A percentile compares a stretch with the other conserved stretches of the same genome.
phyloP scores from a whole-genome alignment of 2,329 filamentous ascomycete species.

The Colletotrichum destructivum region DNA sequence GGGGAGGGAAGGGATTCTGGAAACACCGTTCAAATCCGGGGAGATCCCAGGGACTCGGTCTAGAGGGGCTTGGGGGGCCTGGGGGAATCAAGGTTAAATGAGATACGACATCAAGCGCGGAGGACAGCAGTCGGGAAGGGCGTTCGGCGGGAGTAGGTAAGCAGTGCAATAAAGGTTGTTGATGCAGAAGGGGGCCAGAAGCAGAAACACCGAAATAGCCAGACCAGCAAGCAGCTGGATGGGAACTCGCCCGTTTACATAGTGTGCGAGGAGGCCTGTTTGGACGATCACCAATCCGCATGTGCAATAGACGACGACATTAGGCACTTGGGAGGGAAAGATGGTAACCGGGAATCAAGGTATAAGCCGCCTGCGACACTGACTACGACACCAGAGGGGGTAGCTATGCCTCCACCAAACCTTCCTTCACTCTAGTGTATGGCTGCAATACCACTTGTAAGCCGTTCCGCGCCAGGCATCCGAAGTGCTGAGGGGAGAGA shows the following conservation, averaged over 20 bases:
- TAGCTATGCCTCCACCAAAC: conserved; percentile 2
- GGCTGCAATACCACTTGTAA: neutral
- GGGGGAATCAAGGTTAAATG: neutral
- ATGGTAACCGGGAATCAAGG: neutral
- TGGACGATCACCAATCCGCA: conserved; percentile 2
- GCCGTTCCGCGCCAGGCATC: neutral
- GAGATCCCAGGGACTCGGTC: neutral
- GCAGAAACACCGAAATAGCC: too few relatives aligned
- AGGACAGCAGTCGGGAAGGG: neutral
- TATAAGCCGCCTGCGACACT: neutral
- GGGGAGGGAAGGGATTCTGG: neutral
- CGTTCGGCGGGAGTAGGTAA: neutral
- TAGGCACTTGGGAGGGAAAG: neutral
- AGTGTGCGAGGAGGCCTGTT: neutral
- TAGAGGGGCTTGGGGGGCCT: too few relatives aligned
- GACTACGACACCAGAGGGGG: neutral
- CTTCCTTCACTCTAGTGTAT: neutral
- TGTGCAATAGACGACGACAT: neutral
- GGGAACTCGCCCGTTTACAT: conserved; percentile 21
- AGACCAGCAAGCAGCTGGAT: neutral
- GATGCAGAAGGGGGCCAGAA: neutral
- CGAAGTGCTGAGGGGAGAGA: neutral
- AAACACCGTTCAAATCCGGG: neutral
- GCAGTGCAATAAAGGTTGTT: neutral
- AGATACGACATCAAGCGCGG: neutral